A percentile compares a stretch with the other conserved stretches of the same genome.
phyloP scores from a whole-genome alignment of 305 asterid genomes.

The Solanum hybrid region DNA sequence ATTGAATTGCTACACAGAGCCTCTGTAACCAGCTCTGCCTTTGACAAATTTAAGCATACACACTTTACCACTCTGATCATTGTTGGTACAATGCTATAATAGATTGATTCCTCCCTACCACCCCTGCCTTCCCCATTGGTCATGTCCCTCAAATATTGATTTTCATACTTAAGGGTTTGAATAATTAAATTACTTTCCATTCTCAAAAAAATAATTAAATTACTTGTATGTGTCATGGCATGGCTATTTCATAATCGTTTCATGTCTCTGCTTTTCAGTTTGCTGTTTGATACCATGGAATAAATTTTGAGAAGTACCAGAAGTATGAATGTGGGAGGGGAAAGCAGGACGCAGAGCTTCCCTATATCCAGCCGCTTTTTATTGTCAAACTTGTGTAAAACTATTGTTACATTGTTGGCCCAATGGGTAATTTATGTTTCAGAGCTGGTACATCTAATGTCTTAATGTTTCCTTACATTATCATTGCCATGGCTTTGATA shows the following conservation, averaged over 20 bases:
- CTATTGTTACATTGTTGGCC: not conserved
- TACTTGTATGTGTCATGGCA: not conserved
- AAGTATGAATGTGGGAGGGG: not conserved
- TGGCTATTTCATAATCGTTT: not conserved
- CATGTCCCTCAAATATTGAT: not conserved
- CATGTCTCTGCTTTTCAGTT: not conserved
- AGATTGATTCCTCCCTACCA: not conserved
- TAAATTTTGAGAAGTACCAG: not conserved
- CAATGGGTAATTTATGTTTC: not conserved
- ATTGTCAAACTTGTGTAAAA: not conserved
- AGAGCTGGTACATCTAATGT: not conserved
- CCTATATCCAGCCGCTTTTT: not conserved
- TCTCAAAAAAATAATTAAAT: not conserved
- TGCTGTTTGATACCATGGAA: not conserved
- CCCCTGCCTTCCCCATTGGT: not conserved
- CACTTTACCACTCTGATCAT: not conserved
- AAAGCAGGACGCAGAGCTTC: not conserved
- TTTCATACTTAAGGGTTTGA: not conserved
- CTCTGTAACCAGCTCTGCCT: not conserved
- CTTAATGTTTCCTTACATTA: slow-evolving; percentile 1
- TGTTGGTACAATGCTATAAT: not conserved
- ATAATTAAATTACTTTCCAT: not conserved
- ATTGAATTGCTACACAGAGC: not conserved
- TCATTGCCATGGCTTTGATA: slow-evolving; percentile 3
- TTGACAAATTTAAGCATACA: not conserved